Evolutionary conservation across 257 asterid species (phyloP), one percentile per base, ranked within the genome.

Genomic region (Nyctanthes arbortristis): DNA sequence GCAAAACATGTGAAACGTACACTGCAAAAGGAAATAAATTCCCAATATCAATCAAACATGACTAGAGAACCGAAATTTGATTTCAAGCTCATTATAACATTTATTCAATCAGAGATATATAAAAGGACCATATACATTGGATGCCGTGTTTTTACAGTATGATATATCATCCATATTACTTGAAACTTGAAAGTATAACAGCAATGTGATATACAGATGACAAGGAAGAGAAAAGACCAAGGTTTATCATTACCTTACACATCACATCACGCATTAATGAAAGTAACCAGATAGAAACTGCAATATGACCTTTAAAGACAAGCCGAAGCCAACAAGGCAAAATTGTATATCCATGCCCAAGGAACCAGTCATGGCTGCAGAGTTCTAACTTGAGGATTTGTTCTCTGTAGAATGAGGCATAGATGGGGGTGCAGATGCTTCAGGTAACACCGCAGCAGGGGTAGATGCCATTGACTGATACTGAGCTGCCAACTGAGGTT

Each of bases 401-500:
- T 58, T 85, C 77, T 90, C 95, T 1, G 84, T 24, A 1, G 59
- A 77, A 68, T 78, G 77, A 83, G 84, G 93, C 58, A 22, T 22
- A 5, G 58, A 49, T 7, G 16, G 29, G 4, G n/a, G 30, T 7
- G 88, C 72, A 14, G 92, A 73, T 57, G 73, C 83, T 66, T 88
- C 95, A 4, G 90, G 61, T 40, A 73, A 54, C 66, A 74, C 76
- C 62, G 49, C 76, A 4, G 75, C 75, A 52, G 89, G 86, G 40
- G 81, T 67, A 14, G 91, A 78, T 16, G 93, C 67, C 78, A 84
- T 73, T 10, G 96, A 90, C 75, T 90, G 95, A 72, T 85, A 90
- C 70, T 92, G 98, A 58, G 88, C 86, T 62, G 94, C 77, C 72
- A 84, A 28, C 78, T 89, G 96, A 5, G 90, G 93, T 43, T 84